A percentile compares a stretch with the other conserved stretches of the same genome.
These are phyloP conservation scores for Talaromyces piceae DNA, from an alignment of 2,329 filamentous ascomycete species.

Conservation along the genomic window DNA sequence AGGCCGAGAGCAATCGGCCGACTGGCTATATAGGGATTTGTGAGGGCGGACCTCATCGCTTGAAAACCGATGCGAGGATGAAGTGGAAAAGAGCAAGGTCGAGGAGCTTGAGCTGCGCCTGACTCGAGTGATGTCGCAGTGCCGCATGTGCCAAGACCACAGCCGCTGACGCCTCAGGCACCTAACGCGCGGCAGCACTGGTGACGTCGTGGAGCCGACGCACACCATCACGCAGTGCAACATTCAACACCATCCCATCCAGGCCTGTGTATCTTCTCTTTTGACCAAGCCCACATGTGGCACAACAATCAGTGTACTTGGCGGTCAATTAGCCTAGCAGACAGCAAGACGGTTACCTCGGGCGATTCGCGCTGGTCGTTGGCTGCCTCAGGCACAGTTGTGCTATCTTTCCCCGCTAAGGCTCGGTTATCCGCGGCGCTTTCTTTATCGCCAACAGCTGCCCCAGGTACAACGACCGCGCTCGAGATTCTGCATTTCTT, in stretches of 20 bases:
- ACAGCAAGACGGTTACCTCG: neutral
- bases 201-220: neutral
- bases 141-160: too few species aligned
- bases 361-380: neutral
- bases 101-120: neutral
- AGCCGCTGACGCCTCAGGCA: neutral
- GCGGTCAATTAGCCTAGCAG: neutral
- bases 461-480: neutral
- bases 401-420: neutral
- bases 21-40: conserved; percentile 27
- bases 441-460: neutral
- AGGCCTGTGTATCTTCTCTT: too few species aligned
- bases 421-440: conserved; percentile 11
- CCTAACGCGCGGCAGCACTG: neutral
- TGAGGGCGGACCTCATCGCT: conserved; percentile 14
- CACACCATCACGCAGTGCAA: too few species aligned
- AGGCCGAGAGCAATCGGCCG: conserved; percentile 35
- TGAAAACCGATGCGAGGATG: neutral
- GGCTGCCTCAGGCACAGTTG: neutral
- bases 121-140: too few species aligned
- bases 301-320: neutral
- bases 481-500: neutral
- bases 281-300: too few species aligned
- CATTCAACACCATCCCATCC: too few species aligned
- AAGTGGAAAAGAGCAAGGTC: neutral